Percentiles rank a stretch among this genome's conserved stretches.
Evolutionary conservation across 2,329 filamentous ascomycete species (phyloP).

Genomic region (Aspergillus fumigatiaffinis): DNA sequence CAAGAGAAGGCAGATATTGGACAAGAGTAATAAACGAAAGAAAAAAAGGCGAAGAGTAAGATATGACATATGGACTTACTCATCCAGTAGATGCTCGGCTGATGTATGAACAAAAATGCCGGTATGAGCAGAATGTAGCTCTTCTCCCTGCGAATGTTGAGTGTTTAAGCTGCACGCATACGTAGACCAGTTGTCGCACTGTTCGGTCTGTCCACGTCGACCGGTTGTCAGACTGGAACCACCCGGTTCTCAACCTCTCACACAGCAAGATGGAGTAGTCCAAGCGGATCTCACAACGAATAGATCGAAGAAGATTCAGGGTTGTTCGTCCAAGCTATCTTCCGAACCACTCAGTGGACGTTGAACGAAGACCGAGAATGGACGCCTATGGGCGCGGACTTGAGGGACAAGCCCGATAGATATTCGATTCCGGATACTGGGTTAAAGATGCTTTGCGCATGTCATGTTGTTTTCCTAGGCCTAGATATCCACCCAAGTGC

Average conservation of each 20-base stretch:
- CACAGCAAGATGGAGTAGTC: not conserved
- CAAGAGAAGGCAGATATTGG: not conserved
- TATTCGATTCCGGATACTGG: slow-evolving; percentile 21
- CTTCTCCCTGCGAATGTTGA: not conserved
- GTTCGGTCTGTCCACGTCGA: slow-evolving; percentile 7
- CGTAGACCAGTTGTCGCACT: not conserved
- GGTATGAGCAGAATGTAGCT: not conserved
- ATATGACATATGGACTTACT: not conserved
- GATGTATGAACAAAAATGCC: not conserved
- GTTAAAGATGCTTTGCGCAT: slow-evolving; percentile 11
- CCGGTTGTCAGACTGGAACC: not conserved
- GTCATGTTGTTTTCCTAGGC: slow-evolving; percentile 13
- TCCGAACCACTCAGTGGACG: not conserved
- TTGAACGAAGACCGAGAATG: not conserved
- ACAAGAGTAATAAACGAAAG: not conserved
- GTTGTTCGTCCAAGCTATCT: not conserved
- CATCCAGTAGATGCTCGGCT: not conserved
- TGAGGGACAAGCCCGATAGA: slow-evolving; percentile 19
- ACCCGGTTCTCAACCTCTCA: not conserved
- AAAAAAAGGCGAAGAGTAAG: not conserved
- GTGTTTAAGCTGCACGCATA: not conserved
- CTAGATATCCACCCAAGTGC: slow-evolving; percentile 11
- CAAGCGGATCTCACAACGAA: not conserved
- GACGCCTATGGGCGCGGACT: slow-evolving; percentile 1
- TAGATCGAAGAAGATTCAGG: not conserved